These are phyloP conservation scores for Sphagnum tenellum DNA, from an alignment of 225 moss, liverwort and hornwort genomes.

Conservation along the genomic window DNA sequence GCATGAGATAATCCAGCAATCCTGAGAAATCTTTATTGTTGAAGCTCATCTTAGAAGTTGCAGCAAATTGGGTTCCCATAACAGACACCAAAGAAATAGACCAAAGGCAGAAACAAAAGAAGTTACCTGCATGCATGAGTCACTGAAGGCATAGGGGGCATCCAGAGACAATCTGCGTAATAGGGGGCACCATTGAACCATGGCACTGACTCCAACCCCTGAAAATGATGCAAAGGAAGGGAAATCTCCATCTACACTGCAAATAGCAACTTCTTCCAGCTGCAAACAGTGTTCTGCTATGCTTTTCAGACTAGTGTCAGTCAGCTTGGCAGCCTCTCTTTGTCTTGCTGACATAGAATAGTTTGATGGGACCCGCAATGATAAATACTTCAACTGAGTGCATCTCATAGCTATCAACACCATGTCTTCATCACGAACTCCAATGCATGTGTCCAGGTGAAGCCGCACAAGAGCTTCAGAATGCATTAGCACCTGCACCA, in stretches of 20 bases:
- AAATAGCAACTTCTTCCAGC: slow-evolving; percentile 21
- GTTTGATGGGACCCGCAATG: slow-evolving; percentile 13
- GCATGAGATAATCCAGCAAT: too few species aligned
- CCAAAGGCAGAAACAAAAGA: neutral
- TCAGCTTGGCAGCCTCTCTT: slow-evolving; percentile 11
- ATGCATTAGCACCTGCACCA: slow-evolving; percentile 12
- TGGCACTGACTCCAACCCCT: slow-evolving; percentile 21
- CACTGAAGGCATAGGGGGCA: slow-evolving; percentile 13
- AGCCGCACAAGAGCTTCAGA: slow-evolving; percentile 14
- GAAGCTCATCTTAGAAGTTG: too few species aligned
- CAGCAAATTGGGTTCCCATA: too few species aligned
- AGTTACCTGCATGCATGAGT: slow-evolving; percentile 18
- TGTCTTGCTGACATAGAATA: slow-evolving; percentile 3
- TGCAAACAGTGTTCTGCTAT: slow-evolving; percentile 17
- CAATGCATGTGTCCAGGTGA: slow-evolving; percentile 27
- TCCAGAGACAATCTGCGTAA: slow-evolving; percentile 18
- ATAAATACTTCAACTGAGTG: slow-evolving; percentile 16
- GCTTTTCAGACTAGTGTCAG: slow-evolving; percentile 18
- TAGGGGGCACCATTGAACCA: slow-evolving; percentile 23
- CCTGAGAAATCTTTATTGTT: too few species aligned
- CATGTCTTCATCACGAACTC: slow-evolving; percentile 32
- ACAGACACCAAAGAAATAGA: too few species aligned
- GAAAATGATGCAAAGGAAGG: slow-evolving; percentile 14
- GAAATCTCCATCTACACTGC: slow-evolving; percentile 14
- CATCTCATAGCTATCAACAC: slow-evolving; percentile 10